Conservation (phyloP, 208 protist species). For the Porcisia deanei region DNA sequence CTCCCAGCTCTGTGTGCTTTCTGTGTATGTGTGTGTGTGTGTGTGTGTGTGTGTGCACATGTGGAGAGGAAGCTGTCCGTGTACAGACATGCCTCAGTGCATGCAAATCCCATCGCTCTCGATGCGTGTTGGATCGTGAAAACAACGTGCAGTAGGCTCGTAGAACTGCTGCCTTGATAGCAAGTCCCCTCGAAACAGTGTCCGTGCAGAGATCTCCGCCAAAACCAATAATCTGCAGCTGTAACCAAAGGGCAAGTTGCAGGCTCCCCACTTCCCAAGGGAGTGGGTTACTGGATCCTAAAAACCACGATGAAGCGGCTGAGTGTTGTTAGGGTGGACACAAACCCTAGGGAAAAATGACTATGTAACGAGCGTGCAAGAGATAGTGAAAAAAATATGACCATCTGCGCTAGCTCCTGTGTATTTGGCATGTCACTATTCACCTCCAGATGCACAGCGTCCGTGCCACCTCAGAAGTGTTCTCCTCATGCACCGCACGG, state of each 20-base stretch:
- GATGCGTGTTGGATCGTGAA: too few relatives aligned
- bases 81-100: too few relatives aligned
- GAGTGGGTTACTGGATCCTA: background rate
- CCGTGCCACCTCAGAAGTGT: background rate
- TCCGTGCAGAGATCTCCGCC: background rate
- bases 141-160: background rate
- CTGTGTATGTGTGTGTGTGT: too few relatives aligned
- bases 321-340: background rate
- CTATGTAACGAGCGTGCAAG: background rate
- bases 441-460: background rate
- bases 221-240: background rate
- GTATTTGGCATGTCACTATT: background rate
- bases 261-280: background rate
- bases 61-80: too few relatives aligned
- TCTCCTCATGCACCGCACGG: background rate
- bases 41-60: too few relatives aligned
- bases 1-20: too few relatives aligned
- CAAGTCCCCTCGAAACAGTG: background rate
- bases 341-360: background rate
- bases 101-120: too few relatives aligned
- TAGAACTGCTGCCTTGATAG: background rate
- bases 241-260: background rate
- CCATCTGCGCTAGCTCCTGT: background rate
- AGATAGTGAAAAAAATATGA: background rate
- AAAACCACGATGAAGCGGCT: background rate